phyloP scores from a whole-genome alignment of 345 rosid species.

The Eutrema japonicum region DNA sequence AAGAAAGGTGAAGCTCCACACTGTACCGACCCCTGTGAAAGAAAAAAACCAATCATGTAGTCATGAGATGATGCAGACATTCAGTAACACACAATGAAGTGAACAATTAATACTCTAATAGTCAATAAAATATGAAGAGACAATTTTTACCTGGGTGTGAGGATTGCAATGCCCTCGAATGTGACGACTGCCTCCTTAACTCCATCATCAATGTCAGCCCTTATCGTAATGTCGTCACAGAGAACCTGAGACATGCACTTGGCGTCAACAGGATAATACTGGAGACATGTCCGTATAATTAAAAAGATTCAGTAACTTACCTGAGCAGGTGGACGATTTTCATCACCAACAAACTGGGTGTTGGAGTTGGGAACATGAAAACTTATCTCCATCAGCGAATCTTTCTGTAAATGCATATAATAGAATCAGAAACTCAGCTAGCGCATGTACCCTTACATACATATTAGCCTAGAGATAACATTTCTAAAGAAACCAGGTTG shows the following conservation, averaged over 20 bases:
- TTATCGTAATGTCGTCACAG: conserved; percentile 65
- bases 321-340: conserved; percentile 86
- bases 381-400: conserved; percentile 94
- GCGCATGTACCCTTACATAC: background rate
- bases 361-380: conserved; percentile 89
- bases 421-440: conserved; percentile 6
- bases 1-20: conserved; percentile 94
- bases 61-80: conserved; percentile 24
- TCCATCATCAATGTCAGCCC: conserved; percentile 90
- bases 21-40: conserved; percentile 91
- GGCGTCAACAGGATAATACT: conserved; percentile 6
- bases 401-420: conserved; percentile 62
- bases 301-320: conserved; percentile 43
- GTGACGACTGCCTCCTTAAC: conserved; percentile 87
- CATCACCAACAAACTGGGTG: conserved; percentile 93
- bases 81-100: background rate
- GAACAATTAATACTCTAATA: conserved; percentile 4
- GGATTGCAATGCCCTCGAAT: conserved; percentile 88
- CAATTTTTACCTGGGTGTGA: conserved; percentile 81
- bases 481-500: background rate
- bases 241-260: conserved; percentile 60
- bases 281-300: background rate
- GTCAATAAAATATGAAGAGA: background rate
- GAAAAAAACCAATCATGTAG: conserved; percentile 10
- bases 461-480: conserved; percentile 10